These are phyloP conservation scores for Trichoderma sp. DNA, from an alignment of 2,329 filamentous ascomycete species.

Conservation along the genomic window DNA sequence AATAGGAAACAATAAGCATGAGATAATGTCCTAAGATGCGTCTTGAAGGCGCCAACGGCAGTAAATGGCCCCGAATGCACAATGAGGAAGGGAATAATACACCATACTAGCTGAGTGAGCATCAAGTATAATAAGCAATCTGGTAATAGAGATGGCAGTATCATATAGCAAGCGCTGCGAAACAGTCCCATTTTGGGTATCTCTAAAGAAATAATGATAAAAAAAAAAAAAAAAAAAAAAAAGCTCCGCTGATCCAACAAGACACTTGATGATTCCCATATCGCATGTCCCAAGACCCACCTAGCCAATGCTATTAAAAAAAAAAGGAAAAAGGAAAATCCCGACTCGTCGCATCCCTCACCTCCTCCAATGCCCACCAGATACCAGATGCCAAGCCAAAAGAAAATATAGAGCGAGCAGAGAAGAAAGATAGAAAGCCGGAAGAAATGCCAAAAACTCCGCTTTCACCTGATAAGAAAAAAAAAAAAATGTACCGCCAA, in stretches of 20 bases:
- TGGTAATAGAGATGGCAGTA: not conserved
- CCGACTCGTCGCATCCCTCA: not conserved
- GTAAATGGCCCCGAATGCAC: not conserved
- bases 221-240: not conserved
- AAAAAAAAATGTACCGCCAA: not conserved
- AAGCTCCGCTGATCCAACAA: not conserved
- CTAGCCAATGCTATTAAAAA: not conserved
- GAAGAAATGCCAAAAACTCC: not conserved
- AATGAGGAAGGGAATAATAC: not conserved
- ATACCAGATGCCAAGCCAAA: not conserved
- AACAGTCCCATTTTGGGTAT: constrained; percentile 9
- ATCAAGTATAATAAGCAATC: not conserved
- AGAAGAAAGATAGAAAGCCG: not conserved
- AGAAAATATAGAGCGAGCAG: not conserved
- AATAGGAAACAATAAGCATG: not conserved
- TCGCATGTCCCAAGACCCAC: not conserved
- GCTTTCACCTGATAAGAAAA: not conserved
- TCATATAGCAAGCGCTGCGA: not conserved
- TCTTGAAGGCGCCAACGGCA: not conserved
- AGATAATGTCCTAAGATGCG: not conserved
- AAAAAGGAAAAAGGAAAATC: not conserved
- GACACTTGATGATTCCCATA: not conserved
- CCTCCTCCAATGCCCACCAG: not conserved
- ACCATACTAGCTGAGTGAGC: not conserved
- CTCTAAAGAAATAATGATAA: not conserved